Percentiles rank a stretch among this genome's conserved stretches.
These are phyloP conservation scores for Podospora fimiseda DNA, from an alignment of 495 filamentous ascomycete genomes.

Conservation along the genomic window DNA sequence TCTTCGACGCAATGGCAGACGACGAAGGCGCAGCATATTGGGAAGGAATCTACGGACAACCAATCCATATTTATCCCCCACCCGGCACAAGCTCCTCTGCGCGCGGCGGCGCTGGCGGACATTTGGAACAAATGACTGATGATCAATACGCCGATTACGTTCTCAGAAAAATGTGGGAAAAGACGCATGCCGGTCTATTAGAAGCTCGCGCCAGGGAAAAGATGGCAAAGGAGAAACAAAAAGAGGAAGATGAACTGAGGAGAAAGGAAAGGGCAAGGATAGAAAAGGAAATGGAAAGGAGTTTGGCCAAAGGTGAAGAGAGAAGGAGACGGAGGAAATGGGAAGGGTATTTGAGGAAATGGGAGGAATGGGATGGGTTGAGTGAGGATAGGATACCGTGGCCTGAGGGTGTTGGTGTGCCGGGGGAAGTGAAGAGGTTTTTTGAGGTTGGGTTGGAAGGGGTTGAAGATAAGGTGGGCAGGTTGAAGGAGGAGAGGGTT, in stretches of 20 bases:
- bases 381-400: conserved; percentile 55
- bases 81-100: conserved; percentile 17
- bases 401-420: conserved; percentile 61
- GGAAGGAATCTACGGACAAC: conserved; percentile 91
- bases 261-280: conserved; percentile 40
- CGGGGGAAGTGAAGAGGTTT: conserved; percentile 32
- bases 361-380: conserved; percentile 48
- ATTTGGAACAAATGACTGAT: conserved; percentile 81
- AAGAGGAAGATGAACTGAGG: conserved; percentile 25
- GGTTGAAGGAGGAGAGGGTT: conserved; percentile 79
- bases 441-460: conserved; percentile 47
- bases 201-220: conserved; percentile 47
- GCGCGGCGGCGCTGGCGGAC: conserved; percentile 37
- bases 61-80: conserved; percentile 50
- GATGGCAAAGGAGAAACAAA: conserved; percentile 34
- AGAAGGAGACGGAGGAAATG: conserved; percentile 44
- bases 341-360: conserved; percentile 57
- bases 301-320: conserved; percentile 44
- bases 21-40: conserved; percentile 95
- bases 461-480: conserved; percentile 51
- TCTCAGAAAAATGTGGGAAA: conserved; percentile 86
- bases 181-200: conserved; percentile 60
- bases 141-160: conserved; percentile 87
- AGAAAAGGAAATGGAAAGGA: conserved; percentile 41
- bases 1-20: conserved; percentile 97